Conservation (phyloP, 352 stramenopile species). For the Pythium chondricola region DNA sequence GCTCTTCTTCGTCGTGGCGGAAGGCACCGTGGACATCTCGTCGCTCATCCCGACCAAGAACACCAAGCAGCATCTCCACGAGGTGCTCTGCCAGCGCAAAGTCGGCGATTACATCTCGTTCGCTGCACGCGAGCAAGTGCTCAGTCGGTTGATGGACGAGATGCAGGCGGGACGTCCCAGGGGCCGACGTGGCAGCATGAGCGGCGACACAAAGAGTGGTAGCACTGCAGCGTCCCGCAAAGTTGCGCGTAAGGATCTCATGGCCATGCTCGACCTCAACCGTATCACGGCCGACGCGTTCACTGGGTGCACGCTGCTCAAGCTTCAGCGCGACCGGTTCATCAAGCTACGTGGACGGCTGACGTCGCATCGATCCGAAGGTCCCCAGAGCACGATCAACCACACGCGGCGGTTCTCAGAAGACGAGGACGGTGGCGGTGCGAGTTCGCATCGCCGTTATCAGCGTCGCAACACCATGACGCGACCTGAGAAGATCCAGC, state of each 20-base stretch:
- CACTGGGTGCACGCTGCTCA: slow-evolving; percentile 49
- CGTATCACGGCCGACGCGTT: slow-evolving; percentile 44
- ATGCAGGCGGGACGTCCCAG: no score
- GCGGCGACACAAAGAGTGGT: slow-evolving; percentile 6
- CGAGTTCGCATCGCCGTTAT: background rate
- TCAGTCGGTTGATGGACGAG: slow-evolving; percentile 35
- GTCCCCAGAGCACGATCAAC: slow-evolving; percentile 18
- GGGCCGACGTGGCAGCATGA: no score
- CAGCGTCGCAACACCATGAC: slow-evolving; percentile 23
- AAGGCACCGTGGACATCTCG: slow-evolving; percentile 50
- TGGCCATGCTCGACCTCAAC: slow-evolving; percentile 54
- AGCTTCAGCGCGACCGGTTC: slow-evolving; percentile 49
- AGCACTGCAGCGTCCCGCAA: slow-evolving; percentile 1
- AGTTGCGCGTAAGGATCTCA: slow-evolving; percentile 38
- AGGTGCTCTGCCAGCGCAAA: slow-evolving; percentile 54
- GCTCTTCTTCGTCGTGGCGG: slow-evolving; percentile 51
- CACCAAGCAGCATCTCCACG: slow-evolving; percentile 41
- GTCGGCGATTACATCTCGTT: slow-evolving; percentile 55
- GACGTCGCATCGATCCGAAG: slow-evolving; percentile 12
- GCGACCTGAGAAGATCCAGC: slow-evolving; percentile 48
- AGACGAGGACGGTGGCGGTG: slow-evolving; percentile 10
- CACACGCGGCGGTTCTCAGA: slow-evolving; percentile 52
- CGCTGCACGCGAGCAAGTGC: slow-evolving; percentile 37
- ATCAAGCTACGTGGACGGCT: slow-evolving; percentile 28
- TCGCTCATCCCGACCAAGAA: slow-evolving; percentile 32